A percentile compares a stretch with the other conserved stretches of the same genome.
Conservation (phyloP, 306 rosid genomes). For the Pyrus pyrifolia region DNA sequence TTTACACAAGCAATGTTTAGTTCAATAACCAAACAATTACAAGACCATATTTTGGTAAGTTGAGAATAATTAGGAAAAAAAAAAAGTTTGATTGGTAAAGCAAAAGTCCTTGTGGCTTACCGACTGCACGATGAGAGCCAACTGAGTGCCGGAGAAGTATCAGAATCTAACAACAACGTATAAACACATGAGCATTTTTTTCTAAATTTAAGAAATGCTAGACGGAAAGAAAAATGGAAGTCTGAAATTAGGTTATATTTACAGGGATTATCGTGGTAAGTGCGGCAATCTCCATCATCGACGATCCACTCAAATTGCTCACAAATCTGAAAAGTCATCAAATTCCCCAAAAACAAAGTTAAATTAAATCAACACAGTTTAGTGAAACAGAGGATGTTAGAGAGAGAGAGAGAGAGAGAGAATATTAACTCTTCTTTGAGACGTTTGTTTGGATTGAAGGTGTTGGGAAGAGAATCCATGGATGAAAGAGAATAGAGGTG, state of each 20-base stretch:
- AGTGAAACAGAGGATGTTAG: neutral
- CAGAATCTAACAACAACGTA: slow-evolving; percentile 25
- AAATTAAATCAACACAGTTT: neutral
- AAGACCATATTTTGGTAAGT: neutral
- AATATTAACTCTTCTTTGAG: slow-evolving; percentile 72
- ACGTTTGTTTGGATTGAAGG: slow-evolving; percentile 58
- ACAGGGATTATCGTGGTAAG: slow-evolving; percentile 35
- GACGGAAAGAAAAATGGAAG: neutral
- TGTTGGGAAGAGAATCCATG: slow-evolving; percentile 49
- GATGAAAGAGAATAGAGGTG: neutral
- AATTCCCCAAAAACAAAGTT: neutral
- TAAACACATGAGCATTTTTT: neutral
- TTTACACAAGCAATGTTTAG: neutral
- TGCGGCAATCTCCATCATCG: slow-evolving; percentile 55
- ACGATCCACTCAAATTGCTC: slow-evolving; percentile 57
- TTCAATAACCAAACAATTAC: neutral
- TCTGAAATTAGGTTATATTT: neutral
- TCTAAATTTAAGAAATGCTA: neutral
- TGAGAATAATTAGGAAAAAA: neutral
- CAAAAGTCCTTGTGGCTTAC: slow-evolving; percentile 2
- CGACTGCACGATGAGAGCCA: slow-evolving; percentile 8
- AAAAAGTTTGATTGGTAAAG: neutral
- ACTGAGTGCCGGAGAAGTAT: slow-evolving; percentile 38
- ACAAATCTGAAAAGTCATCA: slow-evolving; percentile 34
- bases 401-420: neutral